These are phyloP conservation scores for Solanum pennellii DNA, from an alignment of 257 asterid genomes.

Conservation along the genomic window DNA sequence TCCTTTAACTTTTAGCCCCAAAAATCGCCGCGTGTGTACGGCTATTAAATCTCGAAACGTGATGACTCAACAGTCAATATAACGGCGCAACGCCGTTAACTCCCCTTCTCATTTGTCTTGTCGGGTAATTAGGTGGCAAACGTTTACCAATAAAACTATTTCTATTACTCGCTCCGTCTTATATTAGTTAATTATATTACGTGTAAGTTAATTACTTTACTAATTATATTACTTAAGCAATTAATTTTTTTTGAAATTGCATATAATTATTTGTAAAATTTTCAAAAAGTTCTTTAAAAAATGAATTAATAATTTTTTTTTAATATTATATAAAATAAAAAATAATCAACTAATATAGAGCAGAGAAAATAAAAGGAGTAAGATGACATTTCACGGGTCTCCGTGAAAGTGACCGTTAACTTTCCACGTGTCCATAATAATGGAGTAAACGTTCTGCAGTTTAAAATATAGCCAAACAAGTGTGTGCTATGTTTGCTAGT, in stretches of 20 bases:
- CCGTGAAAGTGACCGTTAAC: not conserved
- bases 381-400: not conserved
- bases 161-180: not conserved
- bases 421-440: not conserved
- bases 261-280: too few relatives aligned
- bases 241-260: too few relatives aligned
- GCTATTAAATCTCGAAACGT: not conserved
- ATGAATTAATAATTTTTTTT: too few relatives aligned
- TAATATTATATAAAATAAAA: accelerated
- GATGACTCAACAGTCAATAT: not conserved
- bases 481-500: not conserved
- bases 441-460: not conserved
- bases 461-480: not conserved
- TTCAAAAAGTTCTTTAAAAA: too few relatives aligned
- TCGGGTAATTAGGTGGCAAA: not conserved
- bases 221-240: not conserved
- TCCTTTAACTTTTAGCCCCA: not conserved
- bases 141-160: not conserved
- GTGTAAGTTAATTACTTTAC: too few relatives aligned
- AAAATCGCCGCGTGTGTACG: not conserved
- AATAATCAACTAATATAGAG: too few relatives aligned
- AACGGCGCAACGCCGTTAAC: not conserved
- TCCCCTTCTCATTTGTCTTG: not conserved
- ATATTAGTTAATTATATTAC: too few relatives aligned
- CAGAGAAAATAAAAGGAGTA: accelerated